A percentile compares a stretch with the other conserved stretches of the same genome.
Conservation (phyloP, 192 early-diverging fungal genomes). For the Umbelopsis sp. region DNA sequence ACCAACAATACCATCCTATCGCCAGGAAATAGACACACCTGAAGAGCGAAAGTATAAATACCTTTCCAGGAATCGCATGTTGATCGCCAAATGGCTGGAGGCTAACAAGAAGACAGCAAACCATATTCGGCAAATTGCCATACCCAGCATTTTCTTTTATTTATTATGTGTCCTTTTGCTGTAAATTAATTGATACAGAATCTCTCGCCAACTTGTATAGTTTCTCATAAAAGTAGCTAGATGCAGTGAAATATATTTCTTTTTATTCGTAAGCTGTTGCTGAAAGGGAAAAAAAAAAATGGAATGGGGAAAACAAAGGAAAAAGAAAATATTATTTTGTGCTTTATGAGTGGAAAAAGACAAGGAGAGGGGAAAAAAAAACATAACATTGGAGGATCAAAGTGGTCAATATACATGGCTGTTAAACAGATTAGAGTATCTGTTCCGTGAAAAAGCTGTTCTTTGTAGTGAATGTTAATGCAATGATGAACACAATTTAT, state of each 20-base stretch:
- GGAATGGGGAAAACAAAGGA: too few relatives aligned
- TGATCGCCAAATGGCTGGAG: not conserved
- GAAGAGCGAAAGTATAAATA: not conserved
- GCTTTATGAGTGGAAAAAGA: not conserved
- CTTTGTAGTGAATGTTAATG: not conserved
- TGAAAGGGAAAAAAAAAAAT: too few relatives aligned
- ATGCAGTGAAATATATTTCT: not conserved
- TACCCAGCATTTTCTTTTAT: constrained; percentile 2
- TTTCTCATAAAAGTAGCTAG: not conserved
- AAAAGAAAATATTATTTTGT: not conserved
- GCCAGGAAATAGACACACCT: not conserved
- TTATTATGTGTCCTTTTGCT: not conserved
- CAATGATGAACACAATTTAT: not conserved
- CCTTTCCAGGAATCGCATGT: not conserved
- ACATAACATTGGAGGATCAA: not conserved
- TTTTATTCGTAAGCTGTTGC: not conserved
- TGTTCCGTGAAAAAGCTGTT: not conserved
- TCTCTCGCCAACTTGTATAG: not conserved
- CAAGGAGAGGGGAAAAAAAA: not conserved
- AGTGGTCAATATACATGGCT: constrained; percentile 7
- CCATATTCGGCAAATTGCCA: not conserved
- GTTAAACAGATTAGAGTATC: constrained; percentile 2
- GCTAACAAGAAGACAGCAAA: not conserved
- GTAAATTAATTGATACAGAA: not conserved
- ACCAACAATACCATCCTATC: not conserved